Evolutionary conservation across 371 early-diverging fungal species (phyloP), one percentile per base, ranked within the genome.

Genomic region (Mucor velutinosus): DNA sequence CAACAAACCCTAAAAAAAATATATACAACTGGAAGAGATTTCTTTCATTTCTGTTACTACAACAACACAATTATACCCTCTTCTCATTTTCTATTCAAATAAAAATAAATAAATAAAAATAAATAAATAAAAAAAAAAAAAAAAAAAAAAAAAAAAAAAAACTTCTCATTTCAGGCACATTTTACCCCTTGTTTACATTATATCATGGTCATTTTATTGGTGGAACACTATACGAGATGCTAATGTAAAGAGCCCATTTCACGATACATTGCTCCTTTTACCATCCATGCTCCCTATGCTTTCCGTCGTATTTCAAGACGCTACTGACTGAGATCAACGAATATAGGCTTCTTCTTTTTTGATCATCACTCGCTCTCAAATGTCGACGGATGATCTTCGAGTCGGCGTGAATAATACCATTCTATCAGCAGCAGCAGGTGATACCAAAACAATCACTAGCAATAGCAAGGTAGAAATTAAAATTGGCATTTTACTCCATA

Each of bases 101-200:
- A 51, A 21, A 51, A 23, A 49, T 23, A 49, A 49, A 49, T 23
- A 47, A 5, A 25, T 25, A 21, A 51, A 23, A 4, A n/a, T n/a
- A n/a, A n/a, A n/a, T n/a, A n/a, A n/a, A n/a, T n/a, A n/a, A n/a
- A n/a, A n/a, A n/a, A 7, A 45, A 45, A 45, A 41, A 41, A 41
- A 41, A 41, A 41, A 41, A 14, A 41, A 10, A 41, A 14, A 41
- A 10, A 41, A 14, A 47, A 5, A 25, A 51, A 21, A 51, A 23
- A 4, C 21, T 7, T 51, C 6, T 45, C 19, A 51, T 25, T 51
- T 51, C 51, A 23, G 51, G 51, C 4, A 51, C 51, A 51, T 51
- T 45, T 43, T 51, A 51, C 51, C 51, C 51, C 51, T 51, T 51
- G 51, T 51, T 51, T 51, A 25, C 51, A 51, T 51, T 51, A 51